Evolutionary conservation across 805 yeast species (phyloP).

Genomic region (Hanseniaspora meyeri): DNA sequence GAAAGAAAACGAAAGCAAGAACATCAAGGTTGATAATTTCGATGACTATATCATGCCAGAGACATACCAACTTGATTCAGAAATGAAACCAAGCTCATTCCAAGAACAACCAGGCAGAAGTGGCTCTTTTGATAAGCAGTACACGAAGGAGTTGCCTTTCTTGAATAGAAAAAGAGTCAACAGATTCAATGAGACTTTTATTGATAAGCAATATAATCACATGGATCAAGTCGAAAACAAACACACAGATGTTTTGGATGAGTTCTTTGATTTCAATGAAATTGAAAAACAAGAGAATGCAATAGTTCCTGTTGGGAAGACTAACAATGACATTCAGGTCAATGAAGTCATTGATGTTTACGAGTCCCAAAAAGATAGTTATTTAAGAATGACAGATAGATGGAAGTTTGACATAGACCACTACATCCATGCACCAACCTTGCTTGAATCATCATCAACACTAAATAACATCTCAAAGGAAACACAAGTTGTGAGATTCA

Average conservation of each 20-base stretch:
- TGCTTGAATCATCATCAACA: slow-evolving; percentile 67
- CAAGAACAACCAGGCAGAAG: slow-evolving; percentile 16
- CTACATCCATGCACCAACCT: slow-evolving; percentile 34
- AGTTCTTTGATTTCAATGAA: slow-evolving; percentile 32
- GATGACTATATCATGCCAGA: slow-evolving; percentile 9
- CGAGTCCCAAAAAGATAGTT: slow-evolving; percentile 34
- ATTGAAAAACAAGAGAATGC: slow-evolving; percentile 13
- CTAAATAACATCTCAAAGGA: slow-evolving; percentile 72
- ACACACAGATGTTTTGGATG: slow-evolving; percentile 29
- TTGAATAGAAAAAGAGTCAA: slow-evolving; percentile 66
- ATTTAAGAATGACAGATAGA: slow-evolving; percentile 42
- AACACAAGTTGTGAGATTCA: slow-evolving; percentile 82
- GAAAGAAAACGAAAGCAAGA: neutral
- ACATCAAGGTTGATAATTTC: neutral
- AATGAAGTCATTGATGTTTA: slow-evolving; percentile 32
- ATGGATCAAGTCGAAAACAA: slow-evolving; percentile 18
- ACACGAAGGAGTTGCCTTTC: slow-evolving; percentile 35
- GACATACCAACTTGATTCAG: slow-evolving; percentile 7
- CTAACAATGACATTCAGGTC: slow-evolving; percentile 18
- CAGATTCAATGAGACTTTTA: slow-evolving; percentile 52
- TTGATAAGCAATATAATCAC: slow-evolving; percentile 58
- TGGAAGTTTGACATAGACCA: slow-evolving; percentile 60
- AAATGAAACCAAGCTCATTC: neutral
- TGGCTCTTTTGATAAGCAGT: slow-evolving; percentile 20
- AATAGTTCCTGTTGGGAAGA: slow-evolving; percentile 17